phyloP scores from a whole-genome alignment of 2,329 filamentous ascomycete genomes.

The Microdochium nivale region DNA sequence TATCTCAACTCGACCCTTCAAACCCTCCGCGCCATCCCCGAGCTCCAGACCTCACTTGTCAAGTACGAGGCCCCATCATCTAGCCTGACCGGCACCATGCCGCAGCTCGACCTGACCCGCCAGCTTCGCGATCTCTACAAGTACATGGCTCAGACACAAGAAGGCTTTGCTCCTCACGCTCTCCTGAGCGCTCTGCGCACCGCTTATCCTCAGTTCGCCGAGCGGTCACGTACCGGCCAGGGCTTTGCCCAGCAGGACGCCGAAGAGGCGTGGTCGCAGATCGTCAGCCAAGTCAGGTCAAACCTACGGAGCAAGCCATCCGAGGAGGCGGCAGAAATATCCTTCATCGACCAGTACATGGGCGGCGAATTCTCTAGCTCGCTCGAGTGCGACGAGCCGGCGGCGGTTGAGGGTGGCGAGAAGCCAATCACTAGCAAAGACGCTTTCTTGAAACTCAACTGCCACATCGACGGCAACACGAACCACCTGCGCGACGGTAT shows the following conservation, averaged over 20 bases:
- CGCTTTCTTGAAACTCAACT: conserved; percentile 84
- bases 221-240: conserved; percentile 71
- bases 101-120: conserved; percentile 64
- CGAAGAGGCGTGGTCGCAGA: conserved; percentile 96
- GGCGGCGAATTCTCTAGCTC: conserved; percentile 70
- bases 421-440: conserved; percentile 60
- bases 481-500: conserved; percentile 92
- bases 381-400: conserved; percentile 76
- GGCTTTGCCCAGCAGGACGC: conserved; percentile 97
- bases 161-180: conserved; percentile 72
- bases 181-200: conserved; percentile 75
- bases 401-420: conserved; percentile 67
- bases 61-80: conserved; percentile 37
- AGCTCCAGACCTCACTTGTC: conserved; percentile 72
- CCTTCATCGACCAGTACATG: conserved; percentile 89
- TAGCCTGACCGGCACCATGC: conserved; percentile 16
- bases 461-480: conserved; percentile 79
- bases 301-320: conserved; percentile 61
- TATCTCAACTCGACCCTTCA: conserved; percentile 98
- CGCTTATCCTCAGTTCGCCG: conserved; percentile 86
- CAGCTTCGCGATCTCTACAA: conserved; percentile 79
- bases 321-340: conserved; percentile 40
- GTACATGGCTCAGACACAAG: conserved; percentile 81
- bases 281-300: conserved; percentile 72
- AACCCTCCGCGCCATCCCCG: conserved; percentile 77